Evolutionary conservation across 2,329 filamentous ascomycete species (phyloP), one percentile per base, ranked within the genome.

Genomic region (Pseudopyricularia cyperi): DNA sequence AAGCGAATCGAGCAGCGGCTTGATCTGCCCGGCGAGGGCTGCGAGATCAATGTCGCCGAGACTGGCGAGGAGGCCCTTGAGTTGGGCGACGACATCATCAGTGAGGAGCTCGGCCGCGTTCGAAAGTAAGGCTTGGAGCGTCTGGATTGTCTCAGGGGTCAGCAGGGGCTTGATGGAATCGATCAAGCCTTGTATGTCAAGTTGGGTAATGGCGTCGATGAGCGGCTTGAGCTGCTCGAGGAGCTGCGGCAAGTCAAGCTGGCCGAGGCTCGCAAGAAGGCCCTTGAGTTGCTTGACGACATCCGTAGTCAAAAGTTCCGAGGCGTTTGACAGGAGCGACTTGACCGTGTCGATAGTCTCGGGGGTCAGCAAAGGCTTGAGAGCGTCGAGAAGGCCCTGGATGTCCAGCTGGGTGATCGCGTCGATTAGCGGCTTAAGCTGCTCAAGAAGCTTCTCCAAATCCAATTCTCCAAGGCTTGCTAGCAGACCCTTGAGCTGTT

Each of bases 31-130:
- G 7, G 22, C 19, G 30, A 70, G 53, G 2, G 60, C 60, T 47
- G 61, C 54, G 0, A 71, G 57, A 26, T 71, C 64, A 4, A 70
- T 58, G 46, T 66, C 61, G 42, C 61, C 60, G 2, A 70, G 55
- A 3, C 59, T 62, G 1, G 57, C 55, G 5, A 70, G 59, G 4
- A 65, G 57, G 4, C 52, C 53, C 51, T 62, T 59, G 2, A 59
- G 60, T 17, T 62, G 56, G 0, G 56, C 55, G 0, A 65, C 62
- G 17, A 61, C 61, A n/a, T 59, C 56, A n/a, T 53, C 54, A 1
- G 60, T 62, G 1, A 66, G 53, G 1, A 66, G 59, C 3, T 55
- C 39, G 49, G 64, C 57, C 0, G 66, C 62, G 34, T 69, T 44
- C 24, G 22, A 19, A 12, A 44, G 11, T 4, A 44, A 17, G n/a